Conservation (phyloP, 73 alveolate genomes). For the Stentor roeselii region DNA sequence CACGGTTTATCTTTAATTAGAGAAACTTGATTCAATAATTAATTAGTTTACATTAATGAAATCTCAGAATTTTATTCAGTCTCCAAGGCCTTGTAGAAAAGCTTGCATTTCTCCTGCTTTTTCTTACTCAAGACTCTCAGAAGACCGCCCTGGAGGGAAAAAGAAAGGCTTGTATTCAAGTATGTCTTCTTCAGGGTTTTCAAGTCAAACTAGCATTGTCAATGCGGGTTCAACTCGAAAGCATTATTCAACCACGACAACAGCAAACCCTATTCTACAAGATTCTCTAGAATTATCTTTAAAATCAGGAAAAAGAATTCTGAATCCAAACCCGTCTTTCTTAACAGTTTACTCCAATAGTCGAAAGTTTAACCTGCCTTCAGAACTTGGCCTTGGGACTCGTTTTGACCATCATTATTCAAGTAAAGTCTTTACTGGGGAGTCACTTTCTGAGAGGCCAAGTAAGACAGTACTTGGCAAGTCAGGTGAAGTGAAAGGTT, state of each 20-base stretch:
- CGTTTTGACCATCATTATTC: not conserved
- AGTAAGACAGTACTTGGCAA: not conserved
- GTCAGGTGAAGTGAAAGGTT: not conserved
- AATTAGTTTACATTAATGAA: too few relatives aligned
- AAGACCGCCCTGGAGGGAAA: not conserved
- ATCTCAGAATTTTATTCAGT: too few relatives aligned
- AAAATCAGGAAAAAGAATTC: not conserved
- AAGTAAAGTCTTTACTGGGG: not conserved
- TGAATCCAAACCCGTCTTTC: not conserved
- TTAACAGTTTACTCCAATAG: not conserved
- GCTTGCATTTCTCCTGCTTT: not conserved
- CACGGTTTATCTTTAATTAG: too few relatives aligned
- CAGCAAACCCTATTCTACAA: not conserved
- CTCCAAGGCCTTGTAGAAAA: not conserved
- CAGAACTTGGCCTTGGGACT: not conserved
- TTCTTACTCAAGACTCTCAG: not conserved
- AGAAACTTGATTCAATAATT: too few relatives aligned
- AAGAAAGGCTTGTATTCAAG: not conserved
- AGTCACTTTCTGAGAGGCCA: not conserved
- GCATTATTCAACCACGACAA: not conserved
- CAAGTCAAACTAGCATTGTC: not conserved
- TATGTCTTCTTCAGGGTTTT: not conserved
- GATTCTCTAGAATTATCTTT: not conserved
- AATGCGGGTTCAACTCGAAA: not conserved
- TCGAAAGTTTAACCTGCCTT: not conserved